Conservation (phyloP, 163 green algal species). For the Scenedesmus sp. region DNA sequence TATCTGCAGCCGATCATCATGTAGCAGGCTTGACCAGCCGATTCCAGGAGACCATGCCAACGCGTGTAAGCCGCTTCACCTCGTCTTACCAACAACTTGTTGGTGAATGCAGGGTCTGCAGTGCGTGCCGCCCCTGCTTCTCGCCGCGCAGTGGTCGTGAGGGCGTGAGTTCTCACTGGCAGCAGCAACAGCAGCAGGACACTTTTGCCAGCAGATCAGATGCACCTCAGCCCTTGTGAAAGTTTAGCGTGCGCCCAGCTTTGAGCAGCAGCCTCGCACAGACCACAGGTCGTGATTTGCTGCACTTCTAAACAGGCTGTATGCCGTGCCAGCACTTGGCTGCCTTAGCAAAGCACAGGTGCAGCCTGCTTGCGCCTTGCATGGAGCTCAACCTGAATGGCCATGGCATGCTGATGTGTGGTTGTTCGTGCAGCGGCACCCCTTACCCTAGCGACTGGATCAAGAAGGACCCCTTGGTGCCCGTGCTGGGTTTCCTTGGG, state of each 20-base stretch:
- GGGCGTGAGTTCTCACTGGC: conserved; percentile 39
- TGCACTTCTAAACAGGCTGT: background rate
- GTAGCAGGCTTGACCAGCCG: background rate
- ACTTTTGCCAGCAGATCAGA: background rate
- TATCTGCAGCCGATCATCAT: background rate
- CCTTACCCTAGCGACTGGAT: conserved; percentile 61
- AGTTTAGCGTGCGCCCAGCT: background rate
- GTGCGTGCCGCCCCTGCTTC: conserved; percentile 28
- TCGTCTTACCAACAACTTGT: background rate
- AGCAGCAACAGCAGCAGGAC: background rate
- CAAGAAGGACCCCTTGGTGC: conserved; percentile 59
- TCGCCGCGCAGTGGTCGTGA: conserved; percentile 39
- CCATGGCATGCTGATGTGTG: background rate
- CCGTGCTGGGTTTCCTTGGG: conserved; percentile 59
- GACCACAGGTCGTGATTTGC: background rate
- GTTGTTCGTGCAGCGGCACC: conserved; percentile 37
- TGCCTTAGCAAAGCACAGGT: background rate
- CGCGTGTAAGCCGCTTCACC: background rate
- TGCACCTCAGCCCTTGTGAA: background rate
- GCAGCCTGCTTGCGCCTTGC: background rate
- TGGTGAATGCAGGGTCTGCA: conserved; percentile 37
- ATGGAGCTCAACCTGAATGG: background rate
- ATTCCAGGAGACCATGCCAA: background rate
- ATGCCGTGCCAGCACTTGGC: background rate
- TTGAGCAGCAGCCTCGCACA: background rate